Evolutionary conservation across 2,329 filamentous ascomycete species (phyloP).

Genomic region (Beauveria pseudobassiana): DNA sequence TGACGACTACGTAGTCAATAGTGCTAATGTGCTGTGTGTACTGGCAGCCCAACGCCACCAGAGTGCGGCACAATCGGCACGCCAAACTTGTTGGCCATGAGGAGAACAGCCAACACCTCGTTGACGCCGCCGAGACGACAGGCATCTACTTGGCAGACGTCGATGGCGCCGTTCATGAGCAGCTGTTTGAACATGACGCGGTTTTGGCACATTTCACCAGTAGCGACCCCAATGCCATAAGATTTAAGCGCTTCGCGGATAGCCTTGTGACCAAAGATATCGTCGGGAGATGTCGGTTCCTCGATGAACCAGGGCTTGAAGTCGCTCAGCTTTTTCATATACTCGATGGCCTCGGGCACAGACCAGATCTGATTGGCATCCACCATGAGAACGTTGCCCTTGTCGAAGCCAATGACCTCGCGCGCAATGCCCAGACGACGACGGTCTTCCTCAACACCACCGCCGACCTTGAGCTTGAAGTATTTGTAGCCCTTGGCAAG

Average conservation of each 20-base stretch:
- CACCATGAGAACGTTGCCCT: conserved; percentile 81
- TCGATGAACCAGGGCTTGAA: conserved; percentile 94
- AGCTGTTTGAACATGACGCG: conserved; percentile 92
- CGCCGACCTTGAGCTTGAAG: conserved; percentile 89
- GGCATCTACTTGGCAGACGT: conserved; percentile 84
- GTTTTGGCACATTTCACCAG: conserved; percentile 94
- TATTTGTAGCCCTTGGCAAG: conserved; percentile 69
- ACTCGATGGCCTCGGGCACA: conserved; percentile 78
- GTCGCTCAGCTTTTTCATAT: conserved; percentile 74
- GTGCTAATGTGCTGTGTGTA: conserved; percentile 91
- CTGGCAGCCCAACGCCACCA: conserved; percentile 83
- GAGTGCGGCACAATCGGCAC: conserved; percentile 85
- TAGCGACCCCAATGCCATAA: conserved; percentile 74
- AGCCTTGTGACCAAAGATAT: conserved; percentile 80
- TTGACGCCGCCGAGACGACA: conserved; percentile 87
- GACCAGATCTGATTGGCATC: conserved; percentile 93
- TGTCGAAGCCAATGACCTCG: conserved; percentile 73
- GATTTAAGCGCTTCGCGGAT: conserved; percentile 73
- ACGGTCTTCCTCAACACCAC: conserved; percentile 63
- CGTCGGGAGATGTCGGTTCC: conserved; percentile 85
- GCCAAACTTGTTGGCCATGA: conserved; percentile 72
- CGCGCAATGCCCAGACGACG: conserved; percentile 65
- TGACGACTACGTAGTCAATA: conserved; percentile 86
- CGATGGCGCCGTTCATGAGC: conserved; percentile 69
- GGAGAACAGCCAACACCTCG: conserved; percentile 81